phyloP scores from a whole-genome alignment of 331 rosid genomes.

The Ulmus americana region DNA sequence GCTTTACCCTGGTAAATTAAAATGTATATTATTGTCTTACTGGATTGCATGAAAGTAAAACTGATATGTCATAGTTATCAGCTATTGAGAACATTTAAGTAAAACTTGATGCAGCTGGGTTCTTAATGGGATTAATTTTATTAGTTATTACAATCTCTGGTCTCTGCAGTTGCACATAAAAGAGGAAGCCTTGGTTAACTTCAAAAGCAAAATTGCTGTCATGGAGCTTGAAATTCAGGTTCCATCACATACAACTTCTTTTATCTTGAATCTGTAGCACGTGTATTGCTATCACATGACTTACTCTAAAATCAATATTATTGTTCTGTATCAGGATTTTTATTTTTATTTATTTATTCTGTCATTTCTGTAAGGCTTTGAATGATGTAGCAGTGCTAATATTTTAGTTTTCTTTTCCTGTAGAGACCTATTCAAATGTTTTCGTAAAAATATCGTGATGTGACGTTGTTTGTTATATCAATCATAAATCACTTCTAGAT shows the following conservation, averaged over 20 bases:
- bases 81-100: neutral
- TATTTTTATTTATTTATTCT: neutral
- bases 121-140: conserved; percentile 2
- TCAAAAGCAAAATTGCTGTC: conserved; percentile 70
- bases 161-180: conserved; percentile 53
- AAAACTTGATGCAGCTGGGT: neutral
- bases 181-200: conserved; percentile 74
- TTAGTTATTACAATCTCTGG: conserved; percentile 18
- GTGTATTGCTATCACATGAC: neutral
- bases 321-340: neutral
- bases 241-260: conserved; percentile 8
- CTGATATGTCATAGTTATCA: neutral
- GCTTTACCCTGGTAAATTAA: neutral
- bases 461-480: no score
- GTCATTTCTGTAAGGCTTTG: neutral
- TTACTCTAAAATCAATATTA: neutral
- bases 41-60: conserved; percentile 1
- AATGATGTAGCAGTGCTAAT: neutral
- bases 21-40: neutral
- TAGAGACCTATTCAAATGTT: no score
- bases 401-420: neutral
- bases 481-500: no score
- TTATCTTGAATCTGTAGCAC: conserved; percentile 6
- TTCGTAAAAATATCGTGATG: no score
- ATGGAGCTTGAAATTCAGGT: conserved; percentile 89